phyloP scores from a whole-genome alignment of 78 protist species.

The Polysphondylium violaceum region DNA sequence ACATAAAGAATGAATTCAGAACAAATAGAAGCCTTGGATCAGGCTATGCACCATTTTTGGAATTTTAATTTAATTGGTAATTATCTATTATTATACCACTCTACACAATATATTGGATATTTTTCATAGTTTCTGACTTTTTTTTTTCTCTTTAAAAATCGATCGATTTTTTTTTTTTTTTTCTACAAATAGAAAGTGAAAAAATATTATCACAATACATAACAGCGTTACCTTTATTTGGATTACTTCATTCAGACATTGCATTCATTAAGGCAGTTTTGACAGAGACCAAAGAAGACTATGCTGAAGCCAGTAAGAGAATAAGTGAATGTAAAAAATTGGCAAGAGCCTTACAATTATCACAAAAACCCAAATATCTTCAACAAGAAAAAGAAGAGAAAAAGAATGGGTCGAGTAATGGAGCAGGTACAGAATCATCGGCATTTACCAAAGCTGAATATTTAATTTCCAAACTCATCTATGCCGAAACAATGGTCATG shows the following conservation, averaged over 20 bases:
- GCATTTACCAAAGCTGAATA: slow-evolving; percentile 61
- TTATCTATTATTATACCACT: background rate
- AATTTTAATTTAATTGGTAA: slow-evolving; percentile 53
- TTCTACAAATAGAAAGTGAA: slow-evolving; percentile 42
- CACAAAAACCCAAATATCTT: slow-evolving; percentile 71
- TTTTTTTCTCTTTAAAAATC: background rate
- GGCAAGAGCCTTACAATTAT: slow-evolving; percentile 56
- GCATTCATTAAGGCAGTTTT: slow-evolving; percentile 57
- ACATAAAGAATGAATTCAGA: slow-evolving; percentile 72
- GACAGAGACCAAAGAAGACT: slow-evolving; percentile 74
- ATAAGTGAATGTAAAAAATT: slow-evolving; percentile 36
- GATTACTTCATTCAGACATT: slow-evolving; percentile 64
- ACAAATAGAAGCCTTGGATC: slow-evolving; percentile 37
- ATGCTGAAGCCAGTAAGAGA: slow-evolving; percentile 51
- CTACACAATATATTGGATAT: background rate
- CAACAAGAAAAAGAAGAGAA: slow-evolving; percentile 74
- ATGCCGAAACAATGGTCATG: slow-evolving; percentile 74
- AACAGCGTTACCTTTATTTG: slow-evolving; percentile 37
- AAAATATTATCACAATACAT: slow-evolving; percentile 10
- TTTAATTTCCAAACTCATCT: slow-evolving; percentile 49
- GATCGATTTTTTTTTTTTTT: background rate
- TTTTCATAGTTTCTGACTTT: background rate
- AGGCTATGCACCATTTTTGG: slow-evolving; percentile 66
- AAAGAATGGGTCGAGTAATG: slow-evolving; percentile 12
- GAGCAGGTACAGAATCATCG: background rate